Evolutionary conservation across 2,329 filamentous ascomycete genomes (phyloP).

Genomic region (Xylariaceae sp.): DNA sequence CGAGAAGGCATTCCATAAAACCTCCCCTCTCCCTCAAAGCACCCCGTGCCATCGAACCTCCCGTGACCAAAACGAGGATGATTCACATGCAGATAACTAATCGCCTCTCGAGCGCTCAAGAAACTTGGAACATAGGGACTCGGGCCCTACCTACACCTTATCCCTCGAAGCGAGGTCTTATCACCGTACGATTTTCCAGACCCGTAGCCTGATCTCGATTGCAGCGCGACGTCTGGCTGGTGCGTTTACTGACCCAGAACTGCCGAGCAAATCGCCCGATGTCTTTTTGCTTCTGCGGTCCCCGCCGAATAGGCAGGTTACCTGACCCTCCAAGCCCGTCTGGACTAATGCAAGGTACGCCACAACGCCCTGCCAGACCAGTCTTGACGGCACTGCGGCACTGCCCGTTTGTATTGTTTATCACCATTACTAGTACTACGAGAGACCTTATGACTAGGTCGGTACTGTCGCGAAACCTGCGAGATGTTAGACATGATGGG

Average conservation of each 20-base stretch:
- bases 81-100: neutral
- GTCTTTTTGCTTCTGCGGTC: constrained; percentile 4
- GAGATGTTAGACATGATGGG: too few species aligned
- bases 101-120: neutral
- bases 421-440: neutral
- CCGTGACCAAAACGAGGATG: neutral
- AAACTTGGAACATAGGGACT: neutral
- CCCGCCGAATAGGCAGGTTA: constrained; percentile 15
- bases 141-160: neutral
- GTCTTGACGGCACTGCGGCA: neutral
- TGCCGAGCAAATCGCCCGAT: constrained; percentile 3
- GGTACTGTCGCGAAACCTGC: too few species aligned
- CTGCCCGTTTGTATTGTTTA: neutral
- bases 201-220: neutral
- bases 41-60: neutral
- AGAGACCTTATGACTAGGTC: neutral
- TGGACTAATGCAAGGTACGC: constrained; percentile 22
- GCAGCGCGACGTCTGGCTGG: neutral
- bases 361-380: constrained; percentile 14
- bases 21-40: neutral
- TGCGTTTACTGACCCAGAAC: neutral
- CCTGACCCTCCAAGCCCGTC: constrained; percentile 13
- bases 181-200: neutral
- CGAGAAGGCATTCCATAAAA: neutral
- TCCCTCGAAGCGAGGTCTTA: neutral